Evolutionary conservation across 139 green algal species (phyloP).

Genomic region (Chlorella ohadii): DNA sequence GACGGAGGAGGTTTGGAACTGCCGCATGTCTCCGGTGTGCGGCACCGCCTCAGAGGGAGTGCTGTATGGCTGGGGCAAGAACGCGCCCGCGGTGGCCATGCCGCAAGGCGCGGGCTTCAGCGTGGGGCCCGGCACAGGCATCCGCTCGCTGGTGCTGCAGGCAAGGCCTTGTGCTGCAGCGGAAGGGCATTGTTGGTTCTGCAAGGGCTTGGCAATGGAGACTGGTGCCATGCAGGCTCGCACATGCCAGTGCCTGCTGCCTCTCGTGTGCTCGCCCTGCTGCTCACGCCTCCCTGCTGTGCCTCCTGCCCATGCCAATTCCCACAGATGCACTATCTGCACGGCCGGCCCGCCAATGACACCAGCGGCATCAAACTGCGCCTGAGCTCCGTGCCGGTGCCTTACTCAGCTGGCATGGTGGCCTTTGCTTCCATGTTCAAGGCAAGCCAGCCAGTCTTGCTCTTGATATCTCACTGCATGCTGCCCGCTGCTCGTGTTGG

Average conservation of each 20-base stretch:
- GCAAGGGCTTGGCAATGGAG: no score
- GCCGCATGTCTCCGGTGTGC: slow-evolving; percentile 55
- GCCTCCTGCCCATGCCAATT: neutral
- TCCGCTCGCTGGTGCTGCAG: slow-evolving; percentile 78
- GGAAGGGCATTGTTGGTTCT: no score
- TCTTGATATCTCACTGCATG: no score
- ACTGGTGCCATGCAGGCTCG: no score
- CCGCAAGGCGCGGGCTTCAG: slow-evolving; percentile 76
- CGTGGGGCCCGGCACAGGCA: slow-evolving; percentile 62
- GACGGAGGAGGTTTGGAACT: slow-evolving; percentile 63
- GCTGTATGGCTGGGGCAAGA: slow-evolving; percentile 88
- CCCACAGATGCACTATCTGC: slow-evolving; percentile 79
- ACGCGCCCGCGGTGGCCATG: slow-evolving; percentile 73
- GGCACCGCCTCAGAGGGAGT: slow-evolving; percentile 43
- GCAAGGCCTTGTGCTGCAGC: slow-evolving; percentile 24
- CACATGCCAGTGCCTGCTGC: neutral
- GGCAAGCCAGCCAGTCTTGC: no score
- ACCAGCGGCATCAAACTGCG: slow-evolving; percentile 71
- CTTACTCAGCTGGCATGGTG: slow-evolving; percentile 73
- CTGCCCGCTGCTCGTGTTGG: no score
- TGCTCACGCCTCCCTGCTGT: neutral
- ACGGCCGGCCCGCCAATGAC: slow-evolving; percentile 58
- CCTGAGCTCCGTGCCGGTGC: slow-evolving; percentile 56
- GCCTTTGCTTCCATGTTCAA: slow-evolving; percentile 72
- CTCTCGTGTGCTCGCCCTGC: no score